These are phyloP conservation scores for Pythium aphanidermatum DNA, from an alignment of 352 stramenopile genomes.

Conservation along the genomic window DNA sequence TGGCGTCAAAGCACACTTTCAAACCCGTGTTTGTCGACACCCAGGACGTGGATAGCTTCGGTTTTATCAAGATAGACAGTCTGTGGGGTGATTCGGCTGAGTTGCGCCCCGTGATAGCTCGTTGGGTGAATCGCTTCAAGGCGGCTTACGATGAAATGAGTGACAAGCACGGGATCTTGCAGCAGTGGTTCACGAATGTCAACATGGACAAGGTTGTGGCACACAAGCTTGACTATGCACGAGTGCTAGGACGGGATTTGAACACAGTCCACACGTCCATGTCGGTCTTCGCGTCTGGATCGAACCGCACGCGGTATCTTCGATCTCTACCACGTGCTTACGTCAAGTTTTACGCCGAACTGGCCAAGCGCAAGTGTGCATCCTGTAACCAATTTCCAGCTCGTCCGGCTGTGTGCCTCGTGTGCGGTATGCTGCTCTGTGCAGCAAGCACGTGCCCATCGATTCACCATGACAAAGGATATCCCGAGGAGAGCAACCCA, in stretches of 20 bases:
- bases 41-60: conserved; percentile 34
- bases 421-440: conserved; percentile 76
- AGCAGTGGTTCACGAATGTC: conserved; percentile 70
- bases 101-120: conserved; percentile 34
- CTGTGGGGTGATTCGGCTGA: conserved; percentile 13
- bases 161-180: conserved; percentile 54
- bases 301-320: conserved; percentile 65
- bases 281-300: conserved; percentile 56
- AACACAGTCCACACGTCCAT: conserved; percentile 77
- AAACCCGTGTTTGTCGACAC: conserved; percentile 62
- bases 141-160: conserved; percentile 74
- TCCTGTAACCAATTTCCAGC: conserved; percentile 74
- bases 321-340: conserved; percentile 67
- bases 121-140: conserved; percentile 66
- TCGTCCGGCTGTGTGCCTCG: conserved; percentile 76
- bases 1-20: conserved; percentile 6
- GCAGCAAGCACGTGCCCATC: conserved; percentile 76
- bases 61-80: conserved; percentile 40
- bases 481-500: conserved; percentile 73
- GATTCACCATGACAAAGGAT: conserved; percentile 64
- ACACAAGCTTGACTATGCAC: conserved; percentile 26
- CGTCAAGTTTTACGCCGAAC: conserved; percentile 80
- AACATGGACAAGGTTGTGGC: conserved; percentile 31
- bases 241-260: conserved; percentile 54
- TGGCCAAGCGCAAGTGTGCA: conserved; percentile 75